Conservation (phyloP, 2,329 filamentous ascomycete genomes). For the Herpotrichia juniperi region DNA sequence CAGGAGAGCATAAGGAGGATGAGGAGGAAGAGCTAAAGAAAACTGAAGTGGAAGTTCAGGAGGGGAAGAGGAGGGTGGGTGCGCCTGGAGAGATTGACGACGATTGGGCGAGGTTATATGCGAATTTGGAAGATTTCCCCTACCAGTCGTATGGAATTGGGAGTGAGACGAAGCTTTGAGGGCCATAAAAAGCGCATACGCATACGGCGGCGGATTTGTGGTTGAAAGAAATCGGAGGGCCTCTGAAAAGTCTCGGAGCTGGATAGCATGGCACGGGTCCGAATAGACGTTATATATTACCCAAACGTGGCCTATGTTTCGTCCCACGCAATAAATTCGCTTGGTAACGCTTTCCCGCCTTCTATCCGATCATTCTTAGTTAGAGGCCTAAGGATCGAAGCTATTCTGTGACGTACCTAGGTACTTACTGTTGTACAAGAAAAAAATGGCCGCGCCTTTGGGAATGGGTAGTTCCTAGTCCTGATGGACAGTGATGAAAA, state of each 20-base stretch:
- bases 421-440: too few relatives aligned
- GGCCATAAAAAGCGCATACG: neutral
- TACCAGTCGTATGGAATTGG: slow-evolving; percentile 65
- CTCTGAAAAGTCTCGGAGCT: too few relatives aligned
- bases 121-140: slow-evolving; percentile 64
- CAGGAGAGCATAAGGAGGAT: slow-evolving; percentile 70
- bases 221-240: neutral
- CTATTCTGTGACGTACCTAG: too few relatives aligned
- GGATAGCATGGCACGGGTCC: too few relatives aligned
- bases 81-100: slow-evolving; percentile 63
- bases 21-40: slow-evolving; percentile 45
- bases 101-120: slow-evolving; percentile 63
- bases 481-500: neutral
- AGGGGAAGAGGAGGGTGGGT: slow-evolving; percentile 51
- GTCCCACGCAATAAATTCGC: too few relatives aligned
- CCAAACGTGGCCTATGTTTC: too few relatives aligned
- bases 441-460: too few relatives aligned
- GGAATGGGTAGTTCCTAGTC: too few relatives aligned
- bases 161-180: slow-evolving; percentile 1
- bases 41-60: slow-evolving; percentile 44
- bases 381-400: too few relatives aligned
- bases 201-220: neutral
- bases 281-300: too few relatives aligned
- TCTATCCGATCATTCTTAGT: too few relatives aligned
- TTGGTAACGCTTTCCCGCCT: too few relatives aligned